Conservation (phyloP, 371 early-diverging fungal genomes). For the Catenaria anguillulae region DNA sequence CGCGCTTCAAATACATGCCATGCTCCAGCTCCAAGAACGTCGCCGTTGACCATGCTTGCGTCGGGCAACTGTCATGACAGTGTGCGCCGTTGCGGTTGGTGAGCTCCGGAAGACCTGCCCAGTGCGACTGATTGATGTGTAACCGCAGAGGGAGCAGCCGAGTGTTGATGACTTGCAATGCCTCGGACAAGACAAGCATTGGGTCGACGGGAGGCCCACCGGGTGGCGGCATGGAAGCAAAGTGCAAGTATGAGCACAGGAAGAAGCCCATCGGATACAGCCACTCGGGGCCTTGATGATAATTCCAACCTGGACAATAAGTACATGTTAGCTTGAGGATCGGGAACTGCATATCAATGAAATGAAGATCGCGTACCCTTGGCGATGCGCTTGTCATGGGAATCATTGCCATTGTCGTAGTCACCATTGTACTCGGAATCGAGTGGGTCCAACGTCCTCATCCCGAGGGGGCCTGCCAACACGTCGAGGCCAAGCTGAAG, state of each 20-base stretch:
- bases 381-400: too few species aligned
- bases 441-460: constrained; percentile 81
- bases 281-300: constrained; percentile 97
- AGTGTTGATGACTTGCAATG: background rate
- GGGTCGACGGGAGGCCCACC: too few species aligned
- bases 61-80: constrained; percentile 71
- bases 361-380: too few species aligned
- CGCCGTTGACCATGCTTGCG: constrained; percentile 90
- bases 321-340: too few species aligned
- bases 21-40: constrained; percentile 45
- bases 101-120: constrained; percentile 85
- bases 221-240: too few species aligned
- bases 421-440: constrained; percentile 79
- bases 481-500: constrained; percentile 45
- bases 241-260: constrained; percentile 63
- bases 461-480: constrained; percentile 72
- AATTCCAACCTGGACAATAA: constrained; percentile 87
- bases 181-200: too few species aligned
- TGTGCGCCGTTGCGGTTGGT: constrained; percentile 72
- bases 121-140: constrained; percentile 46
- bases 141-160: constrained; percentile 9
- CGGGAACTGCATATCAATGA: too few species aligned
- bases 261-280: constrained; percentile 82
- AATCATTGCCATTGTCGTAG: constrained; percentile 83
- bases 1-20: background rate